These are phyloP conservation scores for Cucurbita ficifolia DNA, from an alignment of 306 rosid species.

Conservation along the genomic window DNA sequence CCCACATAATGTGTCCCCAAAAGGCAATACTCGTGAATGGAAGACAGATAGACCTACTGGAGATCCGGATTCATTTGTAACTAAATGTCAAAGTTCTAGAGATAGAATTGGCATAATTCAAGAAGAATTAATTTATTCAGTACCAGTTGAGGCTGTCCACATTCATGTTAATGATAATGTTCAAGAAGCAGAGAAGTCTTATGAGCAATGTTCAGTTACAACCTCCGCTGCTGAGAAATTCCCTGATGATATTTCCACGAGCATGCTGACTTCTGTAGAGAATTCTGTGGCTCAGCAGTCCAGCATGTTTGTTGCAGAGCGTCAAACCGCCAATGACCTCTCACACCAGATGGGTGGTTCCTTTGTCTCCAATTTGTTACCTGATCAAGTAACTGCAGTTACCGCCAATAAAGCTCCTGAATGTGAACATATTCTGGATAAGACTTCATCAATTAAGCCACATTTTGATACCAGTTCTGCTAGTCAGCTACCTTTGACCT, in stretches of 20 bases:
- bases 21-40: slow-evolving; percentile 23
- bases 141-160: slow-evolving; percentile 14
- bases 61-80: slow-evolving; percentile 18
- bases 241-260: slow-evolving; percentile 21
- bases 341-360: slow-evolving; percentile 27
- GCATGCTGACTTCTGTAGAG: slow-evolving; percentile 12
- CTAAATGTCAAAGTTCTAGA: slow-evolving; percentile 22
- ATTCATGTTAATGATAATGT: slow-evolving; percentile 16
- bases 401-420: slow-evolving; percentile 28
- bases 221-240: slow-evolving; percentile 16
- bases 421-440: slow-evolving; percentile 16
- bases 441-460: slow-evolving; percentile 21
- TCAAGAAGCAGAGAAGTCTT: slow-evolving; percentile 16
- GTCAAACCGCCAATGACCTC: slow-evolving; percentile 17
- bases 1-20: slow-evolving; percentile 14
- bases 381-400: slow-evolving; percentile 21
- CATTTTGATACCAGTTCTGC: slow-evolving; percentile 25
- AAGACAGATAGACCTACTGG: slow-evolving; percentile 10
- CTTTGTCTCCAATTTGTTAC: slow-evolving; percentile 14
- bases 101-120: slow-evolving; percentile 19
- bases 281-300: slow-evolving; percentile 21
- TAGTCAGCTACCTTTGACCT: slow-evolving; percentile 17
- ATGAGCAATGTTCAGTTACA: slow-evolving; percentile 15
- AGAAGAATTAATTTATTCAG: slow-evolving; percentile 14
- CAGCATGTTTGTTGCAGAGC: slow-evolving; percentile 21